A percentile compares a stretch with the other conserved stretches of the same genome.
phyloP scores from a whole-genome alignment of 225 moss, liverwort and hornwort species.

The Pseudisothecium myosuroides region DNA sequence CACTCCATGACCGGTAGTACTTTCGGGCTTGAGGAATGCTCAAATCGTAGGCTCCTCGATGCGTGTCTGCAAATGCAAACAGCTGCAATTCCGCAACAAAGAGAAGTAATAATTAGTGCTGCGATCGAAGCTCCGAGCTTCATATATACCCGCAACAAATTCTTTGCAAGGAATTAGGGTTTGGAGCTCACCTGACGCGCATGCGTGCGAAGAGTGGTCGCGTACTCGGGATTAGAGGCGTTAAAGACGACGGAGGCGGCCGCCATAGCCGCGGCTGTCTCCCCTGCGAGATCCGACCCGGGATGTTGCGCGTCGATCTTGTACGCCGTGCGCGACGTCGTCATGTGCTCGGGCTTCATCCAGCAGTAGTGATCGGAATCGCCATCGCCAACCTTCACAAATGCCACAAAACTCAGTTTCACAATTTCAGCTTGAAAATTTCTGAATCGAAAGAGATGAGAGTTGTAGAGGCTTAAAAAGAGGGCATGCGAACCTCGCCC shows the following conservation, averaged over 20 bases:
- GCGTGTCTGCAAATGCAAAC: constrained; percentile 61
- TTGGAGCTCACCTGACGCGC: constrained; percentile 22
- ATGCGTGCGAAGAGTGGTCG: constrained; percentile 29
- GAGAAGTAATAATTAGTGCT: background rate
- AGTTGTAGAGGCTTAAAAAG: background rate
- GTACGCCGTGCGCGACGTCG: constrained; percentile 36
- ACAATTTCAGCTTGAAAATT: background rate
- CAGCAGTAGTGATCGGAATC: constrained; percentile 48
- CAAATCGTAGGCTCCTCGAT: constrained; percentile 58
- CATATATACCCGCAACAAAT: background rate
- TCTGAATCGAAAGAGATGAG: background rate
- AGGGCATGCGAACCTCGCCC: constrained; percentile 25
- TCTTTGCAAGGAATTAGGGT: background rate
- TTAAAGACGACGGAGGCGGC: constrained; percentile 38
- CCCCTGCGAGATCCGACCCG: constrained; percentile 50
- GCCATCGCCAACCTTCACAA: constrained; percentile 46
- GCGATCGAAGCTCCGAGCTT: background rate
- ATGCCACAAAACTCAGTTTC: background rate
- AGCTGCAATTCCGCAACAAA: constrained; percentile 22
- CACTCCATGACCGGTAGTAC: constrained; percentile 69
- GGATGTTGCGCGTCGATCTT: constrained; percentile 33
- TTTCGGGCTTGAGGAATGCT: constrained; percentile 40
- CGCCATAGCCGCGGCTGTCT: constrained; percentile 50
- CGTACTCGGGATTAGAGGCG: background rate
- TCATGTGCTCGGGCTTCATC: constrained; percentile 57